A percentile compares a stretch with the other conserved stretches of the same genome.
phyloP scores from a whole-genome alignment of 2,329 filamentous ascomycete species.

The Nemania serpens region DNA sequence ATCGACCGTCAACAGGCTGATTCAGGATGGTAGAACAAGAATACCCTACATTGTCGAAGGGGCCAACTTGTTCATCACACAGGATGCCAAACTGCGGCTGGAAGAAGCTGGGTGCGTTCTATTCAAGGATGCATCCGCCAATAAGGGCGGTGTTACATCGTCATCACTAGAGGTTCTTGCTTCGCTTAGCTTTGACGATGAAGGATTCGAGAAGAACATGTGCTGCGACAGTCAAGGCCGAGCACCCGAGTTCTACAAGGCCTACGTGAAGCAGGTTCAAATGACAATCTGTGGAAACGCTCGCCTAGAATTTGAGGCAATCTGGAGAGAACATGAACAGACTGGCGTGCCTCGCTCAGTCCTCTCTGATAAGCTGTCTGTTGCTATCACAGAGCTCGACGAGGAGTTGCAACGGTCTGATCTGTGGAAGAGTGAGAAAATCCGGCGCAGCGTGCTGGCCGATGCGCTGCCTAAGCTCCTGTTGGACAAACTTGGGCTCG shows the following conservation, averaged over 20 bases:
- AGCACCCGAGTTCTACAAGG: slow-evolving; percentile 89
- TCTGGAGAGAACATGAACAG: slow-evolving; percentile 91
- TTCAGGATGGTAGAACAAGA: slow-evolving; percentile 82
- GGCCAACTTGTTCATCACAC: slow-evolving; percentile 97
- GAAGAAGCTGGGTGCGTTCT: slow-evolving; percentile 94
- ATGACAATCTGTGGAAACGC: slow-evolving; percentile 90
- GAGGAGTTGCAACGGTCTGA: slow-evolving; percentile 94
- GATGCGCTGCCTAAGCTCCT: slow-evolving; percentile 87
- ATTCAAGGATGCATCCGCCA: slow-evolving; percentile 97
- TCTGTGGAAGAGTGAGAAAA: slow-evolving; percentile 81
- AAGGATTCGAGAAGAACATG: slow-evolving; percentile 90
- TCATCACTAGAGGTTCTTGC: slow-evolving; percentile 96
- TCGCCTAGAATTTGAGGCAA: slow-evolving; percentile 92
- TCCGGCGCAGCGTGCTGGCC: slow-evolving; percentile 76
- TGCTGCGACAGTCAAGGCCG: slow-evolving; percentile 73
- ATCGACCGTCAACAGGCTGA: slow-evolving; percentile 79
- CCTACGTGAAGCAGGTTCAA: slow-evolving; percentile 92
- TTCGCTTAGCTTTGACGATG: slow-evolving; percentile 90
- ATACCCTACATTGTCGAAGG: slow-evolving; percentile 98
- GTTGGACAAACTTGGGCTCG: slow-evolving; percentile 86
- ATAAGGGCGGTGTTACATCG: slow-evolving; percentile 98
- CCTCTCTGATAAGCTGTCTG: slow-evolving; percentile 87
- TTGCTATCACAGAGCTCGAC: slow-evolving; percentile 94
- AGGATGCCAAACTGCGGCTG: slow-evolving; percentile 93
- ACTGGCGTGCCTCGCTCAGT: slow-evolving; percentile 80